phyloP scores from a whole-genome alignment of 805 yeast genomes.

The Lipomyces yamadae region DNA sequence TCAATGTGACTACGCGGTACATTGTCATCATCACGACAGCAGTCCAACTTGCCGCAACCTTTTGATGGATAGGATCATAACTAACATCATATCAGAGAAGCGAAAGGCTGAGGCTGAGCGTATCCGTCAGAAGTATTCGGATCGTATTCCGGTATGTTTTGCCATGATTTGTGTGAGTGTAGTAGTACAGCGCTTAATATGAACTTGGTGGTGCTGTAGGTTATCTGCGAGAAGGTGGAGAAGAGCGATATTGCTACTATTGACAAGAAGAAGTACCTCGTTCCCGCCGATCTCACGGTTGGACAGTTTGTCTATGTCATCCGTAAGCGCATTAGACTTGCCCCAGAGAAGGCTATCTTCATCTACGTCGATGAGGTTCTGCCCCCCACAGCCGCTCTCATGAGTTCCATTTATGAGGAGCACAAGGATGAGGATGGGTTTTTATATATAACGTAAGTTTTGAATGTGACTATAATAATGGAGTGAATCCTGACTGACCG shows the following conservation, averaged over 20 bases:
- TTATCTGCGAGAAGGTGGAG: constrained; percentile 95
- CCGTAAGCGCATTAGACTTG: constrained; percentile 92
- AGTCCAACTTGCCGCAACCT: background rate
- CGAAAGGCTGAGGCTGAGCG: constrained; percentile 94
- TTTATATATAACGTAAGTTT: constrained; percentile 79
- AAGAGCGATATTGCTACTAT: constrained; percentile 94
- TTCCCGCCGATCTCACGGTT: constrained; percentile 93
- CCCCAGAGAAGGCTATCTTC: constrained; percentile 97
- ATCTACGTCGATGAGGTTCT: constrained; percentile 95
- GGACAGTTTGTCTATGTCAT: constrained; percentile 98
- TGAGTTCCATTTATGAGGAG: constrained; percentile 93
- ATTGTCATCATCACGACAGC: background rate
- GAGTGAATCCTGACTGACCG: background rate
- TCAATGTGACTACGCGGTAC: background rate
- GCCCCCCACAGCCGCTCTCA: constrained; percentile 97
- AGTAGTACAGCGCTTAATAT: background rate
- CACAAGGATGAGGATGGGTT: constrained; percentile 98
- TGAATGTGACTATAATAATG: background rate
- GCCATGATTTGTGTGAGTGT: background rate
- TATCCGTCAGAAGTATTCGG: constrained; percentile 83
- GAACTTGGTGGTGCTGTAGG: constrained; percentile 27
- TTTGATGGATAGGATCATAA: background rate
- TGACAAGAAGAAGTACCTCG: constrained; percentile 95
- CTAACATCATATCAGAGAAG: constrained; percentile 58
- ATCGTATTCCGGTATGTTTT: constrained; percentile 76